Conservation (phyloP, 305 asterid genomes). For the Ilex paraguariensis region DNA sequence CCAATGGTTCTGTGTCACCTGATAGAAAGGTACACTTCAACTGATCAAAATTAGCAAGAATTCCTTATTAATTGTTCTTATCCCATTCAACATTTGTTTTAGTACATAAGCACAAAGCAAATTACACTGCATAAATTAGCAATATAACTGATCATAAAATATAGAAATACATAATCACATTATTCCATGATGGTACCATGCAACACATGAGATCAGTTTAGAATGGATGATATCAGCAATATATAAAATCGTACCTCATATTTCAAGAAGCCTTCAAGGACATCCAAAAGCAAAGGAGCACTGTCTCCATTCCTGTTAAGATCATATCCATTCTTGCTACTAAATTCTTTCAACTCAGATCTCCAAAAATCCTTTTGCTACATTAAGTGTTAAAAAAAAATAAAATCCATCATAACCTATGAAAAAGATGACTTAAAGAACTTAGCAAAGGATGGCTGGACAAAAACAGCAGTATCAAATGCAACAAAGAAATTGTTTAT, state of each 20-base stretch:
- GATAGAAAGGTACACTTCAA: no score
- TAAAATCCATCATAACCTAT: no score
- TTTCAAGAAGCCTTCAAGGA: constrained; percentile 96
- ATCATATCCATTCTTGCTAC: constrained; percentile 87
- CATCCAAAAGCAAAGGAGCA: constrained; percentile 93
- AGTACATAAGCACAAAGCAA: no score
- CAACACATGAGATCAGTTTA: no score
- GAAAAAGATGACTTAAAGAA: not conserved
- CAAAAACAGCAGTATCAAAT: no score
- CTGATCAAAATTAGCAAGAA: no score
- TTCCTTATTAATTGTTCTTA: no score
- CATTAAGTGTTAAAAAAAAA: constrained; percentile 1
- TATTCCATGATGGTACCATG: no score
- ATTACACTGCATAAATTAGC: no score
- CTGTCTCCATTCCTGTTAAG: constrained; percentile 81
- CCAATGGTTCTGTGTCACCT: no score
- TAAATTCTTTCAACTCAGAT: constrained; percentile 81
- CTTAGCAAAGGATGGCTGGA: not conserved
- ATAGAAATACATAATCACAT: not conserved
- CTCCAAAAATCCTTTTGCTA: constrained; percentile 94
- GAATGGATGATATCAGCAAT: not conserved
- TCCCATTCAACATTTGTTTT: no score
- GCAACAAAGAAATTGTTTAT: not conserved
- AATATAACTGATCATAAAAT: not conserved
- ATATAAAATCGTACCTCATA: constrained; percentile 61